Evolutionary conservation across 352 stramenopile species (phyloP), one percentile per base, ranked within the genome.

Genomic region (Phytophthora cactorum): DNA sequence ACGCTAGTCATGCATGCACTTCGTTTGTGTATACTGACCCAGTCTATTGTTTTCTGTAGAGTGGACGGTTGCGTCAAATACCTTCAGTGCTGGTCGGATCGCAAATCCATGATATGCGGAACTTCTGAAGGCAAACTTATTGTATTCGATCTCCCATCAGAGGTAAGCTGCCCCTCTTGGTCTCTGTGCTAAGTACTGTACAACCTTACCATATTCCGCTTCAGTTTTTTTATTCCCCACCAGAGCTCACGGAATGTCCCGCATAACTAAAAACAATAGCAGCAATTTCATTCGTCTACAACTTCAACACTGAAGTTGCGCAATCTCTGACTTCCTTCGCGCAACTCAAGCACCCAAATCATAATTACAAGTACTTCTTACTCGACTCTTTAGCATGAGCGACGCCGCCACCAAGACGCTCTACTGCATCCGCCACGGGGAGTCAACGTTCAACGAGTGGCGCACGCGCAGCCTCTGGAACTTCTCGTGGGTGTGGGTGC

Each of bases 401-500:
- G 58, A 72, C 27, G 4, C 46, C 25, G 12, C 31, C 39, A 52
- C 58, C 44, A 95, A 95, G 81, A 90, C 77, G 51, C 70, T 96
- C 31, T 95, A 96, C 61, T 93, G 84, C 72, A 92, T 96, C 67
- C 87, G 89, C 63, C 89, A 96, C 53, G 89, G 89, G 58, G 87
- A 95, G 75, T 96, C 89, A 5, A 92, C 88, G 51, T 96, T 87
- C 72, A 96, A 96, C 58, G 87, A 94, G 70, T 96, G 89, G 89
- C 86, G 87, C 53, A 84, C 77, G 49, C 80, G 68, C 58, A 96
- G 89, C 47, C 70, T 95, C 31, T 78, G 70, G 58, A 93, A 87
- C 70, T 96, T 95, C 63, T 90, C 87, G 51, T 96, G 87, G 89
- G 76, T 94, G 52, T 92, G 81, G 71, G 84, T 91, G 44, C 86